Percentiles rank a stretch among this genome's conserved stretches.
These are phyloP conservation scores for Fusarium sp. DNA, from an alignment of 2,329 filamentous ascomycete species.

Conservation along the genomic window DNA sequence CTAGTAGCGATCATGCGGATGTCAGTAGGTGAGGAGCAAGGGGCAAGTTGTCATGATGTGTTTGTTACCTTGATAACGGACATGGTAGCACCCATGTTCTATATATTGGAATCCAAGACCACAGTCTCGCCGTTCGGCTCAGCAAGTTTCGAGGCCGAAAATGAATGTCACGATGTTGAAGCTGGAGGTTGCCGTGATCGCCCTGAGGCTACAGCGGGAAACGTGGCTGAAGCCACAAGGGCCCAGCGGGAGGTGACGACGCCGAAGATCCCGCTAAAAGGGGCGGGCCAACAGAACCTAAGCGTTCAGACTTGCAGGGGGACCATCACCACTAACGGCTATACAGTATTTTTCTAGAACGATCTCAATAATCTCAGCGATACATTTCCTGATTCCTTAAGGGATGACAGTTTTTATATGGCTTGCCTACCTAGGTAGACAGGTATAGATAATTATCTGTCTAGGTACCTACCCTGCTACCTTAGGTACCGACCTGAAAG, in stretches of 20 bases:
- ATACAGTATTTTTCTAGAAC: background rate
- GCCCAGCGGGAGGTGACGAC: conserved; percentile 24
- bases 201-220: conserved; percentile 21
- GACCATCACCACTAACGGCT: background rate
- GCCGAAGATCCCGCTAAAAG: conserved; percentile 38
- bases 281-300: conserved; percentile 13
- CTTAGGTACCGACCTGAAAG: background rate
- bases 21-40: conserved; percentile 15
- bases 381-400: background rate
- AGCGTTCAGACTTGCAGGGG: conserved; percentile 17
- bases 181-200: conserved; percentile 14
- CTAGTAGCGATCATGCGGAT: conserved; percentile 53
- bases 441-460: background rate
- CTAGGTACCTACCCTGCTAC: background rate
- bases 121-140: background rate
- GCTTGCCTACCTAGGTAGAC: background rate
- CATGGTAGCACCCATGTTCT: conserved; percentile 48
- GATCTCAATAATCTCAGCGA: background rate
- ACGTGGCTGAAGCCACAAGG: conserved; percentile 32
- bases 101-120: background rate
- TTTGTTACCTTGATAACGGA: conserved; percentile 50
- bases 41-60: conserved; percentile 14
- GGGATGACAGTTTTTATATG: background rate
- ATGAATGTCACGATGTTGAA: conserved; percentile 23
- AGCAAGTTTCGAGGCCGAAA: background rate